These are phyloP conservation scores for Nyctanthes arbortristis DNA, from an alignment of 257 asterid genomes.

Conservation along the genomic window DNA sequence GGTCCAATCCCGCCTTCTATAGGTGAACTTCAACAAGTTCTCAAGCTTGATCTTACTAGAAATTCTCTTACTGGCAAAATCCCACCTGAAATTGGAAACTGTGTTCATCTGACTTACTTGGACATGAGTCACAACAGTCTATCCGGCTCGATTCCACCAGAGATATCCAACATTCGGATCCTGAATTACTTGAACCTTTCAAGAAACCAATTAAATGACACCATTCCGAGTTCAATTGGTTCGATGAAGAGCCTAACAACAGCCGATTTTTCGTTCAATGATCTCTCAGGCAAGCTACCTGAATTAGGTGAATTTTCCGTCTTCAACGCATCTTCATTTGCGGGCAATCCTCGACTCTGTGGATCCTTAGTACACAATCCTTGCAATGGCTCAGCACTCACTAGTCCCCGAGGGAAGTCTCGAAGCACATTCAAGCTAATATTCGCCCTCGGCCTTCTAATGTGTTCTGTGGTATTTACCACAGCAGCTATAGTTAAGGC, in stretches of 20 bases:
- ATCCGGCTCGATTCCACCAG: slow-evolving; percentile 66
- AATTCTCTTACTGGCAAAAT: slow-evolving; percentile 65
- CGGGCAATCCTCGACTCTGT: slow-evolving; percentile 81
- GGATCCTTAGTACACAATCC: slow-evolving; percentile 63
- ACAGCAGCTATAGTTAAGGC: slow-evolving; percentile 72
- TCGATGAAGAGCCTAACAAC: slow-evolving; percentile 84
- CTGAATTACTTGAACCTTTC: slow-evolving; percentile 78
- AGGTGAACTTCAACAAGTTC: slow-evolving; percentile 63
- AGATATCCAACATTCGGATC: slow-evolving; percentile 62
- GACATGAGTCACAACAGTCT: slow-evolving; percentile 76
- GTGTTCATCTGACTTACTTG: slow-evolving; percentile 64
- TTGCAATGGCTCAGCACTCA: slow-evolving; percentile 40
- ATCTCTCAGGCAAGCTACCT: slow-evolving; percentile 76
- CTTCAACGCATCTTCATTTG: slow-evolving; percentile 70
- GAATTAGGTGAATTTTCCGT: slow-evolving; percentile 80
- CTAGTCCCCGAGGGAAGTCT: slow-evolving; percentile 37
- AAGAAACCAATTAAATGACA: slow-evolving; percentile 61
- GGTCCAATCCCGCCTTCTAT: slow-evolving; percentile 75
- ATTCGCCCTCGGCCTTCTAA: slow-evolving; percentile 68
- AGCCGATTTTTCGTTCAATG: slow-evolving; percentile 86
- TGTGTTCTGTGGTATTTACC: slow-evolving; percentile 69
- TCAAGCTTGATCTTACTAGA: slow-evolving; percentile 65
- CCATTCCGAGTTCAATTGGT: slow-evolving; percentile 67
- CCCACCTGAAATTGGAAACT: slow-evolving; percentile 63
- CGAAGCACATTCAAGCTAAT: slow-evolving; percentile 63